Conservation (phyloP, 345 rosid species). For the Raphanus raphanistrum region DNA sequence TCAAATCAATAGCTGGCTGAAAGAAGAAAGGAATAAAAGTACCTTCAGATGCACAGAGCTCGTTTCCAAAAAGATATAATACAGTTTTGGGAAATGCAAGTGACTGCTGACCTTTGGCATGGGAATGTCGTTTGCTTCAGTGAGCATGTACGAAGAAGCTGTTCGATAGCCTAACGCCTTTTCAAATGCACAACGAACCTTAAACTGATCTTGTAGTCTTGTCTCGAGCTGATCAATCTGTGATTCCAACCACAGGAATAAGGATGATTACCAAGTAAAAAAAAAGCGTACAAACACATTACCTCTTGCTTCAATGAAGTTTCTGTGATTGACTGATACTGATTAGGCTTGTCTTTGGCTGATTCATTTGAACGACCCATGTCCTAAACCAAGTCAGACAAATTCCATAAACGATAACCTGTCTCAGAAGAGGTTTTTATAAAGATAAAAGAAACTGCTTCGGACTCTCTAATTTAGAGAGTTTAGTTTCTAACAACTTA, state of each 20-base stretch:
- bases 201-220: conserved; percentile 74
- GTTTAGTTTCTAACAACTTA: background rate
- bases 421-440: conserved; percentile 20
- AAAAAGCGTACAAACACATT: background rate
- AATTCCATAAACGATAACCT: conserved; percentile 13
- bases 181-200: conserved; percentile 73
- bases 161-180: conserved; percentile 75
- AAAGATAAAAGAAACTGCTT: conserved; percentile 12
- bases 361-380: conserved; percentile 49
- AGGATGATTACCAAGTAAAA: conserved; percentile 3
- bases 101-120: conserved; percentile 64
- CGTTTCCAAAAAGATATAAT: conserved; percentile 2
- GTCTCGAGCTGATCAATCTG: conserved; percentile 86
- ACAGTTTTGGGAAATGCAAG: conserved; percentile 15
- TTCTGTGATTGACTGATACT: conserved; percentile 43
- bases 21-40: background rate
- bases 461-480: conserved; percentile 6
- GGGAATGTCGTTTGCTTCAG: conserved; percentile 39
- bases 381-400: conserved; percentile 53
- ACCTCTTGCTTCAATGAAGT: conserved; percentile 88
- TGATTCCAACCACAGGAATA: conserved; percentile 23
- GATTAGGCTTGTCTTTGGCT: conserved; percentile 50
- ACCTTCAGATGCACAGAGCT: conserved; percentile 8
- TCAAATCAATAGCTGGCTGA: conserved; percentile 81
- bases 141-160: conserved; percentile 36